phyloP scores from a whole-genome alignment of 441 rosid genomes.

The Populus hybrid region DNA sequence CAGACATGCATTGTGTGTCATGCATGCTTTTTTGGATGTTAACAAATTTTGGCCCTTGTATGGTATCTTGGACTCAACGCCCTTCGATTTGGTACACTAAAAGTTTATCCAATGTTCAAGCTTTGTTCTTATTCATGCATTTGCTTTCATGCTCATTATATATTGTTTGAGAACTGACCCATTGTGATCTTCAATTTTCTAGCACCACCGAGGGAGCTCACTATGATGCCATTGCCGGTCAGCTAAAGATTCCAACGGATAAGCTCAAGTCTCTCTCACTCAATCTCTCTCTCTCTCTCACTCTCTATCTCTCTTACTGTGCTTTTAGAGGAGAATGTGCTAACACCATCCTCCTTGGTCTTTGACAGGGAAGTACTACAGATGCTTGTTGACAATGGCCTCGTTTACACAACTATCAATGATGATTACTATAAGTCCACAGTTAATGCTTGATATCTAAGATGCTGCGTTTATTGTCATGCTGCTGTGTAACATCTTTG shows the following conservation, averaged over 20 bases:
- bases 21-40: not conserved
- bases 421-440: slow-evolving; percentile 72
- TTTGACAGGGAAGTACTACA: slow-evolving; percentile 67
- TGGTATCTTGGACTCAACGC: not conserved
- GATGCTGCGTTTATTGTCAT: not conserved
- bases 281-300: slow-evolving; percentile 8
- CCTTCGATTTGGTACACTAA: not conserved
- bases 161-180: not conserved
- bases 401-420: slow-evolving; percentile 65
- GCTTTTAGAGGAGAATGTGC: not conserved
- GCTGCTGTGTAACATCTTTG: not conserved
- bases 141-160: not conserved
- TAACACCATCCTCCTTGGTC: slow-evolving; percentile 7
- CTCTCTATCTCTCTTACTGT: not conserved
- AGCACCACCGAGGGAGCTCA: slow-evolving; percentile 61
- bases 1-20: not conserved
- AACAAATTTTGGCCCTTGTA: not conserved
- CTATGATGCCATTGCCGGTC: slow-evolving; percentile 48
- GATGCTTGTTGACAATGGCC: slow-evolving; percentile 55
- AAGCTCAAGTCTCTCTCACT: slow-evolving; percentile 57
- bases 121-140: not conserved
- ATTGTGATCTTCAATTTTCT: slow-evolving; percentile 2
- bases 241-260: slow-evolving; percentile 50
- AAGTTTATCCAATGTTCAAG: not conserved
- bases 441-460: slow-evolving; percentile 42